Evolutionary conservation across 176 grass and related monocot genomes (phyloP).

Genomic region (Themeda triandra): DNA sequence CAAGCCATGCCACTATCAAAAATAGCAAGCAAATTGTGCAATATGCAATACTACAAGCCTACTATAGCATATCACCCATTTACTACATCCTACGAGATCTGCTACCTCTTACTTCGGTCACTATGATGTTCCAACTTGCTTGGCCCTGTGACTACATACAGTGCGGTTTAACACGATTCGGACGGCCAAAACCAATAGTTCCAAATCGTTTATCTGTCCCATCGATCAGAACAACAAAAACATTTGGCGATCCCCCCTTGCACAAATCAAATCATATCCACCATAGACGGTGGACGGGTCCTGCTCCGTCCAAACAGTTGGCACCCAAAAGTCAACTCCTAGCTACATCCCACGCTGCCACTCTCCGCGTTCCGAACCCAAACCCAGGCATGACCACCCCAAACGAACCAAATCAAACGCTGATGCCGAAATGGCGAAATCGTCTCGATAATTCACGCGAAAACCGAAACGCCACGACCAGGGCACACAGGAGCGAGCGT

Average conservation of each 20-base stretch:
- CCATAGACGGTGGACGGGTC: neutral
- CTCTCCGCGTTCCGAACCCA: neutral
- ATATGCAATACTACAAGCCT: neutral
- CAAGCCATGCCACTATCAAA: neutral
- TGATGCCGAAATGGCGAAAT: neutral
- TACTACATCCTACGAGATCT: slow-evolving; percentile 12
- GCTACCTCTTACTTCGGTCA: neutral
- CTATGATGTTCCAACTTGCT: neutral
- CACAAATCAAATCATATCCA: slow-evolving; percentile 13
- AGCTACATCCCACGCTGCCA: slow-evolving; percentile 9
- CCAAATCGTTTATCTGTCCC: neutral
- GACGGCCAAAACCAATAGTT: neutral
- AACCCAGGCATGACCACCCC: neutral
- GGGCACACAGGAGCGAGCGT: neutral
- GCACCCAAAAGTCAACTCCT: slow-evolving; percentile 32
- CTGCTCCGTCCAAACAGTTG: neutral
- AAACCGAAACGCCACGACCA: neutral
- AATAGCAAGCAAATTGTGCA: neutral
- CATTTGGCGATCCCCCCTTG: neutral
- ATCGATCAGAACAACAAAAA: slow-evolving; percentile 15
- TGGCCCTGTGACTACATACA: neutral
- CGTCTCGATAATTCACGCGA: neutral
- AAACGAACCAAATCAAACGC: slow-evolving; percentile 19
- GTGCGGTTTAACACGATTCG: neutral
- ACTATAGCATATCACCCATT: neutral